Evolutionary conservation across 2,329 filamentous ascomycete genomes (phyloP), one percentile per base, ranked within the genome.

Genomic region (Fusarium praegraminearum): DNA sequence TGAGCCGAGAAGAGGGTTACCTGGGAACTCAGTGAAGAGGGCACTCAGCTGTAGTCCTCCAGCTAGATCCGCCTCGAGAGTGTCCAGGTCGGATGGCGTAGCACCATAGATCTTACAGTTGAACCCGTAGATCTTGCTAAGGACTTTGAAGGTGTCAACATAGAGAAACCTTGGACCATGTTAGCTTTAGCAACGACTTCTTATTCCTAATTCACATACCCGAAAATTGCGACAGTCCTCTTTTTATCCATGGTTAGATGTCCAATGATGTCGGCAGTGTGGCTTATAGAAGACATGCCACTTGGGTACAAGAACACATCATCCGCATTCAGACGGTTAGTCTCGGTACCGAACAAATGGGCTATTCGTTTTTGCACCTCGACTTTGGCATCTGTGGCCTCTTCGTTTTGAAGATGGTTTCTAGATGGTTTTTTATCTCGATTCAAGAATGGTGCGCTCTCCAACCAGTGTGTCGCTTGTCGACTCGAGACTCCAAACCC

Each of bases 261-360:
- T 0, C 12, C 46, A 28, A 77, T 15, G 5, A 65, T 62, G 4
- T 59, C 44, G 5, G 73, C 73, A 47, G 69, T 70, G 20, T 73
- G 72, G 7, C 68, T 69, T 16, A 88, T 83, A n/a, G 81, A 80
- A 3, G 83, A 81, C 85, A 87, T 88, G 22, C 86, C 85, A 4
- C 81, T 83, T 15, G 80, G 80, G 65, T 83, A 86, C 6, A 87
- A 76, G 49, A 80, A 85, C 1, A 88, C 80, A 66, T 86, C 83
- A 3, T 73, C 62, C 7, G 18, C n/a, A 9, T 20, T 20, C 6
- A 73, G n/a, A 13, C 15, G 32, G 33, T 40, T 54, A 10, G 36
- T 38, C 13, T 61, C 69, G 2, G 74, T 71, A 1, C 72, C 72
- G 1, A 72, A 49, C 7, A 75, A 46, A n/a, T 49, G 40, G 4